A percentile compares a stretch with the other conserved stretches of the same genome.
phyloP scores from a whole-genome alignment of 2,329 filamentous ascomycete genomes.

The Bipolaris zeicola region DNA sequence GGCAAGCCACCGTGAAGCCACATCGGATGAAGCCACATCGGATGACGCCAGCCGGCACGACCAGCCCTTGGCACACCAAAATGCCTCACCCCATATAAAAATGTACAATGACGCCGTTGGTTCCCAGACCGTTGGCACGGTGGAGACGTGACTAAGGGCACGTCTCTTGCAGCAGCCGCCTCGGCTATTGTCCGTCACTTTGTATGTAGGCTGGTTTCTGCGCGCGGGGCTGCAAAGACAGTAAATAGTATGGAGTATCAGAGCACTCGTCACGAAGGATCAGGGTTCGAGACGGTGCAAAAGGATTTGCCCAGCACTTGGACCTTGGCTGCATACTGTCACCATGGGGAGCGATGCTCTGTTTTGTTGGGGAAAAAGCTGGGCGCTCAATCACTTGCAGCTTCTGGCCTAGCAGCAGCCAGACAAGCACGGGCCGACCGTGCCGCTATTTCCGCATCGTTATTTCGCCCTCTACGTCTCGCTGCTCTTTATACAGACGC shows the following conservation, averaged over 20 bases:
- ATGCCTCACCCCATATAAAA: not conserved
- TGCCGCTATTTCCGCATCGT: conserved; percentile 11
- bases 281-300: not conserved
- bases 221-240: not conserved
- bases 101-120: conserved; percentile 19
- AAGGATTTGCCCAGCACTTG: not conserved
- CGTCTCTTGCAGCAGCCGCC: not conserved
- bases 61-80: not conserved
- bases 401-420: not conserved
- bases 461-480: conserved; percentile 11
- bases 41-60: not conserved
- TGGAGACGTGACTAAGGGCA: conserved; percentile 11
- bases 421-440: conserved; percentile 1
- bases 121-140: conserved; percentile 8
- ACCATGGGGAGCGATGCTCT: not conserved
- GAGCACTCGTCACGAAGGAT: not conserved
- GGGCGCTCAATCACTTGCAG: not conserved
- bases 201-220: not conserved
- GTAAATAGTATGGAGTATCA: no score
- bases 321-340: not conserved
- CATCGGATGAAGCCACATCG: no score
- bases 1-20: not conserved
- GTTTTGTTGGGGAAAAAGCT: not conserved
- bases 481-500: conserved; percentile 4
- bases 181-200: not conserved